A percentile compares a stretch with the other conserved stretches of the same genome.
Evolutionary conservation across 2,329 filamentous ascomycete genomes (phyloP).

Genomic region (Atkinsonella hypoxylon): DNA sequence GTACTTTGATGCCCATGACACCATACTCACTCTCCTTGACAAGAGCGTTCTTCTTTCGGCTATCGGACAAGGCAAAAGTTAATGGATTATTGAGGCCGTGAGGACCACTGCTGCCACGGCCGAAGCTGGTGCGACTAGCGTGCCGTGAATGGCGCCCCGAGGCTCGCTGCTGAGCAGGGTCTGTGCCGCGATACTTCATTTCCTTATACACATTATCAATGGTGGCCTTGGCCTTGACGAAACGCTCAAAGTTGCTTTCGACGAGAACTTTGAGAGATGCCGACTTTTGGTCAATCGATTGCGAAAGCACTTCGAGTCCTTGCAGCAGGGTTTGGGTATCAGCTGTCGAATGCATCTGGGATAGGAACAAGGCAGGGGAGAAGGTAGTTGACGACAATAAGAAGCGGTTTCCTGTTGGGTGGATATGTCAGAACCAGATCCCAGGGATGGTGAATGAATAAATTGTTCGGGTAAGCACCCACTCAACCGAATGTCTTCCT

Average conservation of each 20-base stretch:
- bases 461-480: constrained; percentile 17
- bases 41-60: constrained; percentile 75
- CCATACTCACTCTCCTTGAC: constrained; percentile 89
- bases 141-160: constrained; percentile 49
- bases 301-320: constrained; percentile 75
- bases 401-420: constrained; percentile 65
- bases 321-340: constrained; percentile 70
- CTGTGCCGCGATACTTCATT: constrained; percentile 67
- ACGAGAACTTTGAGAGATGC: constrained; percentile 92
- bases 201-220: constrained; percentile 98
- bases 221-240: constrained; percentile 92
- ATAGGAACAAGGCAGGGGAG: constrained; percentile 82
- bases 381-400: constrained; percentile 92
- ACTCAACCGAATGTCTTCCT: constrained; percentile 73
- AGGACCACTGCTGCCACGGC: constrained; percentile 34
- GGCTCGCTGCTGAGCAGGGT: constrained; percentile 33
- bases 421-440: constrained; percentile 9
- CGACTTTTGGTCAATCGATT: constrained; percentile 94
- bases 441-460: constrained; percentile 10
- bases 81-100: constrained; percentile 26
- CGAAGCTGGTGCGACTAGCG: constrained; percentile 54
- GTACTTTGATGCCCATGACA: constrained; percentile 74
- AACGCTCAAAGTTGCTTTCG: constrained; percentile 96
- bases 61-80: constrained; percentile 34
- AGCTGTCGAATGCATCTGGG: constrained; percentile 77